phyloP scores from a whole-genome alignment of 257 asterid genomes.

The Plantago ovata region DNA sequence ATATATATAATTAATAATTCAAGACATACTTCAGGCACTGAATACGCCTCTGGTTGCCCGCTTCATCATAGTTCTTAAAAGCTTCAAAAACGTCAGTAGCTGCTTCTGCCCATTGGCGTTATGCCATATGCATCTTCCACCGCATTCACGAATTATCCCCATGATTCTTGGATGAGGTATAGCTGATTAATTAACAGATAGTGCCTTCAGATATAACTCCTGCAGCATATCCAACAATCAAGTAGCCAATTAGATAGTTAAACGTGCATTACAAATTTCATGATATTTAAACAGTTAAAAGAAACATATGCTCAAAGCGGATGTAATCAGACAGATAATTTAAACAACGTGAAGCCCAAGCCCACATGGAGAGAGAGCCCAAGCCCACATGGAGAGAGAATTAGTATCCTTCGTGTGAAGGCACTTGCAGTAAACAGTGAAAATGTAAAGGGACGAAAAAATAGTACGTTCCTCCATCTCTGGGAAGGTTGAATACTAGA shows the following conservation, averaged over 20 bases:
- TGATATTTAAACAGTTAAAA: neutral
- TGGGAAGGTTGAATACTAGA: no score
- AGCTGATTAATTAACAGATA: conserved; percentile 95
- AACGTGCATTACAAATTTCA: conserved; percentile 11
- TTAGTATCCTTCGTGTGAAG: no score
- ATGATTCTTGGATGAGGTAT: conserved; percentile 99
- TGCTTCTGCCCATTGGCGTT: conserved; percentile 94
- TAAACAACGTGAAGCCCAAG: no score
- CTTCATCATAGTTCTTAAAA: conserved; percentile 96
- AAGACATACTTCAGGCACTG: conserved; percentile 83
- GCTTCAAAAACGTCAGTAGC: conserved; percentile 99
- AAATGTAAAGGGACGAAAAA: no score
- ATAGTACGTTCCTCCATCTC: no score
- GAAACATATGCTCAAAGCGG: neutral
- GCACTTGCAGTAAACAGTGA: no score
- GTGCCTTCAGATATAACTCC: conserved; percentile 86
- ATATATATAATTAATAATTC: no score
- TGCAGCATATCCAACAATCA: conserved; percentile 29
- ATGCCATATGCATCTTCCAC: conserved; percentile 99
- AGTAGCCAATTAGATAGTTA: conserved; percentile 10
- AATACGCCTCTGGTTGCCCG: conserved; percentile 94
- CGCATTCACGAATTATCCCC: conserved; percentile 99
- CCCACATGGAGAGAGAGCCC: no score
- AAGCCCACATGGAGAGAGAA: no score
- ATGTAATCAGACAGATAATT: no score